These are phyloP conservation scores for Rosa chinensis DNA, from an alignment of 306 rosid species.

Conservation along the genomic window DNA sequence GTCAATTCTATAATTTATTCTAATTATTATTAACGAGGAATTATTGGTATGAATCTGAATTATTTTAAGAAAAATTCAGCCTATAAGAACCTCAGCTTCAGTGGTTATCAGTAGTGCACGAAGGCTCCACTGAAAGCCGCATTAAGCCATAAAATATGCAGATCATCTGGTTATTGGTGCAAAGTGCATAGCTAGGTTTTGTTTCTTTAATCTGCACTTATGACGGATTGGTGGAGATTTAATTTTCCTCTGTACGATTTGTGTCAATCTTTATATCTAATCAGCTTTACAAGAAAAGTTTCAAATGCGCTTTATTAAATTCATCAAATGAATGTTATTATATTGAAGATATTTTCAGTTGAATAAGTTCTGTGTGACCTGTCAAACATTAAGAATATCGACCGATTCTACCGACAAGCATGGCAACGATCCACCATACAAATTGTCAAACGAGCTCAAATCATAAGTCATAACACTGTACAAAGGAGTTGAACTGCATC, in stretches of 20 bases:
- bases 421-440: neutral
- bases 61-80: neutral
- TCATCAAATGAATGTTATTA: neutral
- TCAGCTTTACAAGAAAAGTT: neutral
- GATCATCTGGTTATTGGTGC: neutral
- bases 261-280: neutral
- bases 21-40: neutral
- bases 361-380: neutral
- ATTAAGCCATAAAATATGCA: neutral
- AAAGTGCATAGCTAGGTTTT: constrained; percentile 7
- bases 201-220: neutral
- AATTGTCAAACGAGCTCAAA: neutral
- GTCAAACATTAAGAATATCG: neutral
- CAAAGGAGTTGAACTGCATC: neutral
- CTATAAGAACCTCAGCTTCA: constrained; percentile 1
- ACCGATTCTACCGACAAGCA: neutral
- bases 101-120: neutral
- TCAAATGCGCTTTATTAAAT: neutral
- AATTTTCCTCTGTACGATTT: neutral
- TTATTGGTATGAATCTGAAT: neutral
- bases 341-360: neutral
- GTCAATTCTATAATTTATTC: neutral
- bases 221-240: neutral
- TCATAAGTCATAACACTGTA: neutral
- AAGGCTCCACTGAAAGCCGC: neutral